These are phyloP conservation scores for Cercospora sojina DNA, from an alignment of 2,329 filamentous ascomycete species.

Conservation along the genomic window DNA sequence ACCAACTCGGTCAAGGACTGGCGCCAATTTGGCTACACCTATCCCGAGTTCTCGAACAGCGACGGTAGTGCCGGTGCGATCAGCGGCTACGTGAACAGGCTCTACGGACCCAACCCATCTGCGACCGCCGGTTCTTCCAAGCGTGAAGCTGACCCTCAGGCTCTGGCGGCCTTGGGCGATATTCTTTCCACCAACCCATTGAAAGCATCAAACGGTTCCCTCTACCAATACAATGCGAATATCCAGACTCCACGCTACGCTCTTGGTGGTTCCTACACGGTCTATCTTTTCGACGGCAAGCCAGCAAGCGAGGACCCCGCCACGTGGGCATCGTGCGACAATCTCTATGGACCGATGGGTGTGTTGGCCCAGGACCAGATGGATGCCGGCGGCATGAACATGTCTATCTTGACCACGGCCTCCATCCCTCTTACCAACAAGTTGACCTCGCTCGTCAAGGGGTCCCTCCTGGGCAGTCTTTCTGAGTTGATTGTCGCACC, in stretches of 20 bases:
- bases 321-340: slow-evolving; percentile 54
- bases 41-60: slow-evolving; percentile 61
- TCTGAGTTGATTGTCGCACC: slow-evolving; percentile 31
- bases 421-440: slow-evolving; percentile 49
- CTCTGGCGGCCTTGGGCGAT: slow-evolving; percentile 4
- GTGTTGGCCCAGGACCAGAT: slow-evolving; percentile 32
- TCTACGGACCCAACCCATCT: slow-evolving; percentile 52
- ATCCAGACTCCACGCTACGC: slow-evolving; percentile 62
- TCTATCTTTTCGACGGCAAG: slow-evolving; percentile 67
- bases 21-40: slow-evolving; percentile 68
- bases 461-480: slow-evolving; percentile 37
- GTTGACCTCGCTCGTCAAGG: slow-evolving; percentile 40
- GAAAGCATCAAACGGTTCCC: slow-evolving; percentile 43
- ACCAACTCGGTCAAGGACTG: slow-evolving; percentile 59
- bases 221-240: slow-evolving; percentile 68
- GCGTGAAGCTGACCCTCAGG: slow-evolving; percentile 23
- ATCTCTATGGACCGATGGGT: slow-evolving; percentile 61
- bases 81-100: slow-evolving; percentile 46
- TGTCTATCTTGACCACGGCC: slow-evolving; percentile 29
- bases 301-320: slow-evolving; percentile 42
- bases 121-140: slow-evolving; percentile 38
- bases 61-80: slow-evolving; percentile 48
- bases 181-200: slow-evolving; percentile 20
- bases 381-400: slow-evolving; percentile 3
- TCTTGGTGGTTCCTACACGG: slow-evolving; percentile 59